phyloP scores from a whole-genome alignment of 805 yeast species.

The Ogataea henricii region DNA sequence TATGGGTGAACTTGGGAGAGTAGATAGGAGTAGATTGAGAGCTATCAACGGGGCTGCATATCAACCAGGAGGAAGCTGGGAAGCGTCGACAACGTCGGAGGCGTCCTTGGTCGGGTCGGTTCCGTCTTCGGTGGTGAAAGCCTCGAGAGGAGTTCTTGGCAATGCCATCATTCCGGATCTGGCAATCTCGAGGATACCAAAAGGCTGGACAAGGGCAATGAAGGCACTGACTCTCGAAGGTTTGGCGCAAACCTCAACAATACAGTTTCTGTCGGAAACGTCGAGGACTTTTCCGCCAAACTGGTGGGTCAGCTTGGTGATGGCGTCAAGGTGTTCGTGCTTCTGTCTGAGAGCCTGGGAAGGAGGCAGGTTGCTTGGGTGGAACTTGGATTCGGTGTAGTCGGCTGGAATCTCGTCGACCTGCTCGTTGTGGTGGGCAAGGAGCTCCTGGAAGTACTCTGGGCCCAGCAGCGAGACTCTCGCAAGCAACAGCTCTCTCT shows the following conservation, averaged over 20 bases:
- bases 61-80: slow-evolving; percentile 95
- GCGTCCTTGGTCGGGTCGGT: slow-evolving; percentile 54
- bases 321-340: slow-evolving; percentile 83
- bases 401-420: slow-evolving; percentile 46
- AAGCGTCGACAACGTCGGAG: slow-evolving; percentile 76
- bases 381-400: slow-evolving; percentile 53
- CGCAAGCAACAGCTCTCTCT: slow-evolving; percentile 88
- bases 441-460: slow-evolving; percentile 94
- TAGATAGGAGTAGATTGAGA: neutral
- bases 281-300: slow-evolving; percentile 95
- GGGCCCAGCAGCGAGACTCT: slow-evolving; percentile 94
- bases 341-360: slow-evolving; percentile 94
- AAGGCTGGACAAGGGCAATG: slow-evolving; percentile 87
- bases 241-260: slow-evolving; percentile 92
- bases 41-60: neutral
- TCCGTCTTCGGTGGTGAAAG: slow-evolving; percentile 47
- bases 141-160: slow-evolving; percentile 88
- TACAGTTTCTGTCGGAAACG: slow-evolving; percentile 88
- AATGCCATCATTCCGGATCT: slow-evolving; percentile 99
- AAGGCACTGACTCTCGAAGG: slow-evolving; percentile 88
- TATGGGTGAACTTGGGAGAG: neutral
- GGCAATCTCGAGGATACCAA: slow-evolving; percentile 94
- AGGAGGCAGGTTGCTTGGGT: slow-evolving; percentile 87
- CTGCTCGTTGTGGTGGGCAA: slow-evolving; percentile 74
- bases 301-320: slow-evolving; percentile 75